Conservation (phyloP, 225 moss, liverwort and hornwort species). For the Sphagnum contortum region DNA sequence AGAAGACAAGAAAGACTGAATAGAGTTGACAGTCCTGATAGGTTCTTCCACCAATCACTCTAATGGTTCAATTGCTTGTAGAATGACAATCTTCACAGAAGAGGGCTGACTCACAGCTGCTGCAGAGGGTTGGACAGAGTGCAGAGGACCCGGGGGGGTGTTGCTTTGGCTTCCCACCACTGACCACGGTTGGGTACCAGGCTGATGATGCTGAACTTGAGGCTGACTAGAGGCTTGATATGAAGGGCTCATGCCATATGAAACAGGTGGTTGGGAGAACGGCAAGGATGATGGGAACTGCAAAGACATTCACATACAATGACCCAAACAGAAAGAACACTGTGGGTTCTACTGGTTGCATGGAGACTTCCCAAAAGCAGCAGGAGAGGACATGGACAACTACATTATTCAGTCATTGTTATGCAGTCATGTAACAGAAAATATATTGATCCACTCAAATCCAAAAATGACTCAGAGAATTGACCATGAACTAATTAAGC, state of each 20-base stretch:
- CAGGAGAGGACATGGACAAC: no score
- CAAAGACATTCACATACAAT: slow-evolving; percentile 23
- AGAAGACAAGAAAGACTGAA: no score
- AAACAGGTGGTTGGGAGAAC: slow-evolving; percentile 65
- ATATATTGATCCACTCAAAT: no score
- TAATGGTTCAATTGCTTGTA: slow-evolving; percentile 1
- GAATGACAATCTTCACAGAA: slow-evolving; percentile 2
- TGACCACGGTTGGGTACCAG: slow-evolving; percentile 62
- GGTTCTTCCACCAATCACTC: background rate
- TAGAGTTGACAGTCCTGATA: background rate
- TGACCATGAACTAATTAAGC: no score
- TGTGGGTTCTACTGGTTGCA: no score
- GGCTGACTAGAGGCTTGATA: slow-evolving; percentile 65
- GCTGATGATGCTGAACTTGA: slow-evolving; percentile 49
- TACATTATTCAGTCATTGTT: no score
- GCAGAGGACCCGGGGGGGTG: slow-evolving; percentile 42
- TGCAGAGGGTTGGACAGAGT: slow-evolving; percentile 39
- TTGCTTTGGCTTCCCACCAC: slow-evolving; percentile 58
- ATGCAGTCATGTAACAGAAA: no score
- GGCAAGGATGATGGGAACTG: slow-evolving; percentile 67
- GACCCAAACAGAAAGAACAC: no score
- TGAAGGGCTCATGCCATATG: slow-evolving; percentile 63
- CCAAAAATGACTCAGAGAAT: no score
- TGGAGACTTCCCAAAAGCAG: no score
- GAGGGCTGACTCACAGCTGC: slow-evolving; percentile 49